Conservation (phyloP, 176 grass and related monocot species). For the Zea luxurians region DNA sequence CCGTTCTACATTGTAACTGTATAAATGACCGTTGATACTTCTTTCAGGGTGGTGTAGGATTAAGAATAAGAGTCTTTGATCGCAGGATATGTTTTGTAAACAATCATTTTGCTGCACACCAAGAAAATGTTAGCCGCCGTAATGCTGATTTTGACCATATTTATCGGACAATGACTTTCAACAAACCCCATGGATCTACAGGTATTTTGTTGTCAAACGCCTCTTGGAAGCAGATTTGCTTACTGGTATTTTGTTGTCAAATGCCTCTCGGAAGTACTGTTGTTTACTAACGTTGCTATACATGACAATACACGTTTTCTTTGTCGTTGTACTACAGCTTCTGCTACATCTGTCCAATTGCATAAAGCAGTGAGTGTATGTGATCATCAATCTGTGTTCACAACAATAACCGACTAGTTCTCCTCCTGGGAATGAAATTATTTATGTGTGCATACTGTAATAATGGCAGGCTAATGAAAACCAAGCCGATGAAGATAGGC, state of each 20-base stretch:
- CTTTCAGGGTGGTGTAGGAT: slow-evolving; percentile 79
- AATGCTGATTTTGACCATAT: slow-evolving; percentile 90
- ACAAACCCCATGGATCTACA: slow-evolving; percentile 74
- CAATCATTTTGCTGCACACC: slow-evolving; percentile 92
- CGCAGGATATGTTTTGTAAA: slow-evolving; percentile 84
- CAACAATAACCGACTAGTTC: slow-evolving; percentile 13
- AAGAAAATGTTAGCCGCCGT: slow-evolving; percentile 69
- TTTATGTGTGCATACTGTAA: slow-evolving; percentile 38
- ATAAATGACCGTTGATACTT: slow-evolving; percentile 29
- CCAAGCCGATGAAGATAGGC: slow-evolving; percentile 63
- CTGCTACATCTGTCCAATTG: slow-evolving; percentile 85
- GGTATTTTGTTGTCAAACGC: slow-evolving; percentile 49
- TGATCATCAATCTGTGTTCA: slow-evolving; percentile 27
- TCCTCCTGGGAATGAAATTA: slow-evolving; percentile 1
- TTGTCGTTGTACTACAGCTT: slow-evolving; percentile 57
- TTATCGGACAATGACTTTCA: slow-evolving; percentile 75
- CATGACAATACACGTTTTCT: slow-evolving; percentile 31
- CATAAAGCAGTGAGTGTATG: slow-evolving; percentile 79
- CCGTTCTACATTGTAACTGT: not conserved
- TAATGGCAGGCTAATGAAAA: slow-evolving; percentile 59
- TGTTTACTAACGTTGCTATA: slow-evolving; percentile 1
- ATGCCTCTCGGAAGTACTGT: slow-evolving; percentile 15
- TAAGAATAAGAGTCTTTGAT: slow-evolving; percentile 92
- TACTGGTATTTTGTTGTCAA: slow-evolving; percentile 54
- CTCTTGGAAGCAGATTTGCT: not conserved